Percentiles rank a stretch among this genome's conserved stretches.
Conservation (phyloP, 441 rosid species). For the Euphorbia celastroides region DNA sequence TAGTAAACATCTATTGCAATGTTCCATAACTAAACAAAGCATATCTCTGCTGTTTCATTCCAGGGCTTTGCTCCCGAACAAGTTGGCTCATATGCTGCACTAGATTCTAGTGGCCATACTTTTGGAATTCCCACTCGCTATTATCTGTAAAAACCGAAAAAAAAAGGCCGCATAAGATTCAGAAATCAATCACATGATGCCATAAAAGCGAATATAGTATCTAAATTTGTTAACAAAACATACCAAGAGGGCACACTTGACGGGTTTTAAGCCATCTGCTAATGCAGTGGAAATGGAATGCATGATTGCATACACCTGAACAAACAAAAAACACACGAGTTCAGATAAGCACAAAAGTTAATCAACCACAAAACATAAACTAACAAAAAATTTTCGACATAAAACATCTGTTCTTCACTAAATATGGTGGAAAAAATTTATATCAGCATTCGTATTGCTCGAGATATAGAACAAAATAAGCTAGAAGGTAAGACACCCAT, state of each 20-base stretch:
- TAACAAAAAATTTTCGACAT: no score
- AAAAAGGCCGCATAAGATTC: not conserved
- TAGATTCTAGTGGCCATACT: conserved; percentile 73
- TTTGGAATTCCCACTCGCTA: conserved; percentile 99
- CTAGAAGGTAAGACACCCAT: not conserved
- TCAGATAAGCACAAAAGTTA: no score
- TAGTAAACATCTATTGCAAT: not conserved
- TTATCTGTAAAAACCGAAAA: conserved; percentile 54
- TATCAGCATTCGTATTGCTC: no score
- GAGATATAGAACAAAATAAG: not conserved
- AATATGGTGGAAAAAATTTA: no score
- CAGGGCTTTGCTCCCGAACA: not conserved
- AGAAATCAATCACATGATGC: not conserved
- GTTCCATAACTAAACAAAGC: not conserved
- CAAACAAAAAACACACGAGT: not conserved
- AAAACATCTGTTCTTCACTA: no score
- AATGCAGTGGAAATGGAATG: conserved; percentile 96
- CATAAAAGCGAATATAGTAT: not conserved
- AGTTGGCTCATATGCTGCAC: not conserved
- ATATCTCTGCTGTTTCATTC: not conserved
- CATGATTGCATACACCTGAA: conserved; percentile 89
- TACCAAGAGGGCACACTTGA: conserved; percentile 96
- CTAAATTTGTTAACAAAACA: not conserved
- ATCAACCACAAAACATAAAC: no score
- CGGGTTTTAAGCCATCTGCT: conserved; percentile 98